Evolutionary conservation across 169 alveolate species (phyloP).

Genomic region (Babesia bovis): DNA sequence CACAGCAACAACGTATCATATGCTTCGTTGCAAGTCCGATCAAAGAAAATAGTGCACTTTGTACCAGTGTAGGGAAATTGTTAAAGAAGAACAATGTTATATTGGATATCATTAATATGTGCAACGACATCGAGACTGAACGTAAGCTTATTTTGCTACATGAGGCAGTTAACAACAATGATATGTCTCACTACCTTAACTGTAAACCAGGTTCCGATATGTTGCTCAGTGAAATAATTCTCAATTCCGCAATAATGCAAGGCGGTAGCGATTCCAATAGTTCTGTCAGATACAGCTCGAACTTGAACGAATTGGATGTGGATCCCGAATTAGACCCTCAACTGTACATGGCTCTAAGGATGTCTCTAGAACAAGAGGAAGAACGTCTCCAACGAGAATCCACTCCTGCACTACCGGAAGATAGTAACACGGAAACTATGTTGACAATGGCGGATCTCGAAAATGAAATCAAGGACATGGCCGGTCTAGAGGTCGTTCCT

Average conservation of each 20-base stretch:
- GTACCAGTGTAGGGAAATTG: constrained; percentile 87
- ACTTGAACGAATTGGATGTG: constrained; percentile 63
- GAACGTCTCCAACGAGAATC: constrained; percentile 55
- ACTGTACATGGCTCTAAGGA: constrained; percentile 67
- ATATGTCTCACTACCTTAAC: constrained; percentile 54
- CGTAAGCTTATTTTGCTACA: constrained; percentile 53
- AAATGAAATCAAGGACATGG: constrained; percentile 50
- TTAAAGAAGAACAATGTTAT: constrained; percentile 93
- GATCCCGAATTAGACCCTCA: constrained; percentile 71
- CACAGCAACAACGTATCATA: constrained; percentile 91
- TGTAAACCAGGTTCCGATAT: constrained; percentile 57
- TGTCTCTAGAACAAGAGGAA: constrained; percentile 70
- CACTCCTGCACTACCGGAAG: constrained; percentile 8
- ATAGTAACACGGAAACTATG: neutral
- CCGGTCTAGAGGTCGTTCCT: constrained; percentile 54
- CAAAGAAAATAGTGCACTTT: constrained; percentile 72
- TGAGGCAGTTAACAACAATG: constrained; percentile 54
- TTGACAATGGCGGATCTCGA: constrained; percentile 33
- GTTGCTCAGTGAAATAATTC: constrained; percentile 54
- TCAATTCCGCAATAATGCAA: constrained; percentile 45
- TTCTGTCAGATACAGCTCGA: constrained; percentile 8
- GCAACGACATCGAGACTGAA: constrained; percentile 54
- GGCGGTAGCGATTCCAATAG: constrained; percentile 4
- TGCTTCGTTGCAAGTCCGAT: constrained; percentile 95
- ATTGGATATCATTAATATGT: constrained; percentile 66